Evolutionary conservation across 1,284 basidiomycete species (phyloP).

Genomic region (Apiotrichum porosum): DNA sequence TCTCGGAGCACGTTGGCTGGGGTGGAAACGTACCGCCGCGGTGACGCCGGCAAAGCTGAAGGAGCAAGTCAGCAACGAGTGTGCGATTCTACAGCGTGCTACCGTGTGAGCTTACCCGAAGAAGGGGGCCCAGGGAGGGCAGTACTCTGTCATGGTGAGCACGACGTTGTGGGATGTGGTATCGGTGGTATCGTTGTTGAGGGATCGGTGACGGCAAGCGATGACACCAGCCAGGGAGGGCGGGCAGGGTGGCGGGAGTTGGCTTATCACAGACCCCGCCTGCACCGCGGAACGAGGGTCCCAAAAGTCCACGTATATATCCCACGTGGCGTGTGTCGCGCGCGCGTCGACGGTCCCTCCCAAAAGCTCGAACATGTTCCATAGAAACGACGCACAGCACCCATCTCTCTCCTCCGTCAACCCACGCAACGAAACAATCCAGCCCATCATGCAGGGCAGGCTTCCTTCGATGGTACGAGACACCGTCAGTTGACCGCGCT

Average conservation of each 20-base stretch:
- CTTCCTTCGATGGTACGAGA: constrained; percentile 44
- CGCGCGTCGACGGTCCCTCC: constrained; percentile 4
- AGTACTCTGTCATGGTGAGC: constrained; percentile 45
- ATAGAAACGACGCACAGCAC: too few relatives aligned
- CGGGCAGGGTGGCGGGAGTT: too few relatives aligned
- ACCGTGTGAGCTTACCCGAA: constrained; percentile 35
- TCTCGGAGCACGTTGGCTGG: too few relatives aligned
- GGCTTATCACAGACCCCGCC: too few relatives aligned
- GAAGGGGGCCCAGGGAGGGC: constrained; percentile 49
- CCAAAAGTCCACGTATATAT: too few relatives aligned
- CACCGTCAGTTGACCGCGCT: constrained; percentile 4
- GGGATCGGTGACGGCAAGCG: not conserved
- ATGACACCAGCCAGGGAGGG: too few relatives aligned
- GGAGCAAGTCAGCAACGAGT: not conserved
- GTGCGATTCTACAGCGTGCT: too few relatives aligned
- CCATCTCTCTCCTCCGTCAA: not conserved
- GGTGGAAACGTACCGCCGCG: constrained; percentile 38
- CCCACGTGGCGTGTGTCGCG: not conserved
- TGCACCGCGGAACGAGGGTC: too few relatives aligned
- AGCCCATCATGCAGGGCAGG: constrained; percentile 40
- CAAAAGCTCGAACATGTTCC: constrained; percentile 3
- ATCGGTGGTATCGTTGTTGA: not conserved
- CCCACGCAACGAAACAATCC: not conserved
- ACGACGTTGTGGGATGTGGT: too few relatives aligned
- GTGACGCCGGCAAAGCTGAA: constrained; percentile 44